Base-by-base conservation (phyloP, 768 basidiomycete species). In the Podaxis sp. region DNA sequence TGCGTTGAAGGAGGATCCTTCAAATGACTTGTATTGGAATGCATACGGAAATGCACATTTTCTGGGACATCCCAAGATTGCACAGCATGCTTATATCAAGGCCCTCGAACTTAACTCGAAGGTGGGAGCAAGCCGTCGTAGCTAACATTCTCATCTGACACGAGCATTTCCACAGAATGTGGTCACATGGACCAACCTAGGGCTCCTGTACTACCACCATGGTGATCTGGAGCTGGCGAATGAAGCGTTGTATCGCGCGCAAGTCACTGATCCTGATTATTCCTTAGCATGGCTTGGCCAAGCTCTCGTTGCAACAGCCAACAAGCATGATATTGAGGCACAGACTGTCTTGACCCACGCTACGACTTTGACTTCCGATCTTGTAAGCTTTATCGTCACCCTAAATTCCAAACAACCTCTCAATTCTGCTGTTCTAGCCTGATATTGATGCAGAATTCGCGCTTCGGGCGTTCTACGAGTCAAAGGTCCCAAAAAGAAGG, bases 81-180 rank as follows among this genome's bases (percentile, higher is more conserved):
- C 93, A 2, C 96, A 99, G 72, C 94, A 98, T 74, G 90, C 93
- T 3, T 97, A 93, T 67, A 86, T 98, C 69, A 89, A 85, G 61
- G 89, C 95, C 4, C 72, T 98, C 50, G 95, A 98, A 66, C 77
- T 91, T 40, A 88, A 98, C 69, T 72, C 83, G 0, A 96, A 96
- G 52, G 59, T 55, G 11, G 2, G 42, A 27, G 80, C 93, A 11
- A 14, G 36, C 62, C n/a, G 57, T 13, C 28, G 53, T 60, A 62
- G 28, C 54, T 28, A 16, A 4, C n/a, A 18, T 50, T 60, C 32
- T 52, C 23, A 21, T 21, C 50, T 57, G 55, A 62, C 62, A 27
- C 9, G 13, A 18, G 4, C 47, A 42, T 21, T 65, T 27, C 93
- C 9, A 1, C 53, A 61, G 90, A 88, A 87, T 67, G 86, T 87